Evolutionary conservation across 495 filamentous ascomycete genomes (phyloP), one percentile per base, ranked within the genome.

Genomic region (Neurospora pannonica): DNA sequence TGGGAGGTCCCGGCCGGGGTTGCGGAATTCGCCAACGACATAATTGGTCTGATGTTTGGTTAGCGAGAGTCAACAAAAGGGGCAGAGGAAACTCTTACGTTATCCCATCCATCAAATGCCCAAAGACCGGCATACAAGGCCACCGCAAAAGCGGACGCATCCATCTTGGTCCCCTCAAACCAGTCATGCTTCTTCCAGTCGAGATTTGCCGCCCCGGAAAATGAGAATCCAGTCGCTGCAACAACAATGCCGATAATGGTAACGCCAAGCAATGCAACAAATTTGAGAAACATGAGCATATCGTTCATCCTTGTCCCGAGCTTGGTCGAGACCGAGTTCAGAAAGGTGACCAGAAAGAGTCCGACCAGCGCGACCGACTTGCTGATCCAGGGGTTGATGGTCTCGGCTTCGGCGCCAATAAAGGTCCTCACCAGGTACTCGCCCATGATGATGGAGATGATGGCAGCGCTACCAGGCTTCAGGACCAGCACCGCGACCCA

Each of bases 61-160:
- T 71, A 74, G 78, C 78, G 3, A 72, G 31, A 54, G 38, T 36
- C 28, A 40, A 73, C 34, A 73, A 38, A 69, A 48, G 19, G 60
- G 60, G 46, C 2, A 48, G 40, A 28, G 54, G 73, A 74, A 75
- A 86, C 92, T 84, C 83, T 67, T 67, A 96, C 95, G 82, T 99
- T 99, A 80, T 99, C 96, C 96, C 96, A 99, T 24, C 96, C 96
- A 79, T 99, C 96, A 83, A 95, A 99, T 3, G 96, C 96, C 96
- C 96, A 99, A 3, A 99, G 86, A 11, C 96, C 96, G 36, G 94
- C 95, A 82, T 99, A 99, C 73, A 99, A 81, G 5, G 96, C 96
- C 71, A 98, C 92, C 19, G 94, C 94, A 91, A 93, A 97, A 75
- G 89, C 90, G 19, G 91, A 93, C 19, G 90, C 87, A 80, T 93